Evolutionary conservation across 768 basidiomycete genomes (phyloP), one percentile per base, ranked within the genome.

Genomic region (Russula earlei): DNA sequence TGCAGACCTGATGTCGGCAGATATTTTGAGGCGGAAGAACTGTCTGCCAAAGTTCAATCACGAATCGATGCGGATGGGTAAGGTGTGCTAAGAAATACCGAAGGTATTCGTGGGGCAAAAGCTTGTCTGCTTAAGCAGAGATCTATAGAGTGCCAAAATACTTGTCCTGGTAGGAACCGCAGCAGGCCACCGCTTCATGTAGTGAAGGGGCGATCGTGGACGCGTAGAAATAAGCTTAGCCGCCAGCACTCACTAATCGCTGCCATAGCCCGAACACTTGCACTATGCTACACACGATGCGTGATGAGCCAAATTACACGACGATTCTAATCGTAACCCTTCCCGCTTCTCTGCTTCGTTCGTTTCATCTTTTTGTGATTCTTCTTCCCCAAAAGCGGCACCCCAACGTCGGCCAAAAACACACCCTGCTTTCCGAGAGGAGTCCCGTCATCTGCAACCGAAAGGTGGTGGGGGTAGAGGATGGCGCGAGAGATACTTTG

Each of bases 261-360:
- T n/a, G n/a, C n/a, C n/a, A n/a, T n/a, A n/a, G n/a, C n/a, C n/a
- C n/a, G n/a, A n/a, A n/a, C n/a, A n/a, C n/a, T n/a, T n/a, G n/a
- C n/a, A 3, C 29, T 31, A 31, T 31, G 29, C 29, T 31, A 31
- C 29, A 31, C 29, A 31, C 5, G 5, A 5, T 31, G 29, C 10
- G 29, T 1, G 29, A 10, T 10, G 7, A 31, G n/a, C n/a, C 10
- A 31, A 10, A 31, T 10, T 31, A 31, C 29, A 10, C 29, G 29
- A 31, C 10, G 10, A 5, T 31, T 42, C 52, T 66, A 80, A 68
- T 96, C 95, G 64, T 97, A 98, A 22, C 95, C 95, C 65, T 81
- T 86, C 14, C 95, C 95, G 66, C 91, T 92, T 59, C 95, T 75
- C 70, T 94, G 87, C 72, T 98, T 98, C 46, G 79, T 80, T 46